These are phyloP conservation scores for Pyrrhoderma lamaoense DNA, from an alignment of 1,284 basidiomycete genomes.

Conservation along the genomic window DNA sequence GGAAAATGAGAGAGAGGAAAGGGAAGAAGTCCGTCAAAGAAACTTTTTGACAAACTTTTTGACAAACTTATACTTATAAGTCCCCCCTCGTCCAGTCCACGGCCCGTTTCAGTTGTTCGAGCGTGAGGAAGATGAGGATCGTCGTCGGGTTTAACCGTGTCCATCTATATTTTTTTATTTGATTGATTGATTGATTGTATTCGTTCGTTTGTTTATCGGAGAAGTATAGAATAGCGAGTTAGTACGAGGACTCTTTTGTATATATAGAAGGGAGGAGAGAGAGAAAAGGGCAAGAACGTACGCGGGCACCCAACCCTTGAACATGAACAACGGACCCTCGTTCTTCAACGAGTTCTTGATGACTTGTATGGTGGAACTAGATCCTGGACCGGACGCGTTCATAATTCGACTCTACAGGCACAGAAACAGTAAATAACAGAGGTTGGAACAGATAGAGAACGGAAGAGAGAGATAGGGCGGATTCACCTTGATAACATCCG, in stretches of 20 bases:
- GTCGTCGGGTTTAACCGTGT: slow-evolving; percentile 79
- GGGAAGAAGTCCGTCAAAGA: too few species aligned
- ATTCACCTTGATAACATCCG: slow-evolving; percentile 79
- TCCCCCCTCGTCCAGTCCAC: slow-evolving; percentile 45
- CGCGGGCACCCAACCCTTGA: slow-evolving; percentile 84
- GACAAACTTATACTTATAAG: neutral
- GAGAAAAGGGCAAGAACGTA: slow-evolving; percentile 6
- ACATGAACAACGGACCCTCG: slow-evolving; percentile 88
- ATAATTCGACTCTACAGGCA: slow-evolving; percentile 65
- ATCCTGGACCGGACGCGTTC: slow-evolving; percentile 80
- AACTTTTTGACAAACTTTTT: too few species aligned
- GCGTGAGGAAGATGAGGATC: slow-evolving; percentile 76
- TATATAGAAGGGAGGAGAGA: neutral
- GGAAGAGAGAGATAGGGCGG: too few species aligned
- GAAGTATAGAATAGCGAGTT: too few species aligned
- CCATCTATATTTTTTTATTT: slow-evolving; percentile 38
- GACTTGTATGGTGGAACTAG: slow-evolving; percentile 62
- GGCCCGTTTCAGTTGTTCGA: slow-evolving; percentile 67
- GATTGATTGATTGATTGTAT: too few species aligned
- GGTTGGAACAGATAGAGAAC: neutral
- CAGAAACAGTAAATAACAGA: too few species aligned
- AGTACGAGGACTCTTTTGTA: neutral
- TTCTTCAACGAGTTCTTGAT: slow-evolving; percentile 66
- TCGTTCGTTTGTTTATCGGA: too few species aligned
- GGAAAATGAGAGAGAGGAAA: too few species aligned